phyloP scores from a whole-genome alignment of 2,329 filamentous ascomycete species.

The Lojkania enalia region DNA sequence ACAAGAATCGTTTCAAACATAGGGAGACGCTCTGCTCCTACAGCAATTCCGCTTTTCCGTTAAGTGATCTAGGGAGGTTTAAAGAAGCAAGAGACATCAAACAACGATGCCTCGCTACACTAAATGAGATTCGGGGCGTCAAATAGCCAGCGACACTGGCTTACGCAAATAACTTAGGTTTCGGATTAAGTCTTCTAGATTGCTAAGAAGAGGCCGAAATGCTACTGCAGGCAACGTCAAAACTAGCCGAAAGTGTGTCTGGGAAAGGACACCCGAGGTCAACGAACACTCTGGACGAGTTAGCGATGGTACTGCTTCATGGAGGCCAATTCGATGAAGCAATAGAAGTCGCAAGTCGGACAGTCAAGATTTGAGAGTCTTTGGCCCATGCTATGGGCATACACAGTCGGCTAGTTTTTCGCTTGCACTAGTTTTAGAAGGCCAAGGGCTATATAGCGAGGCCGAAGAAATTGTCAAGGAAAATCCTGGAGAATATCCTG shows the following conservation, averaged over 20 bases:
- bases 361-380: background rate
- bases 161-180: background rate
- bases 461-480: too few relatives aligned
- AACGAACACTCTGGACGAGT: background rate
- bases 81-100: background rate
- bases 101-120: background rate
- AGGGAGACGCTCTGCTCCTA: background rate
- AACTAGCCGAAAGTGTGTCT: background rate
- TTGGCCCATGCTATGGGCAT: background rate
- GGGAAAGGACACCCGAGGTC: background rate
- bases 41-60: background rate
- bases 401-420: too few relatives aligned
- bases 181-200: background rate
- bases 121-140: background rate
- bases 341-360: background rate
- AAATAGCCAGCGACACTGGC: background rate
- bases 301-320: background rate
- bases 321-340: background rate
- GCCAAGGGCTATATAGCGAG: too few relatives aligned
- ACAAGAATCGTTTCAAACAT: background rate
- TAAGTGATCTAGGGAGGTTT: background rate
- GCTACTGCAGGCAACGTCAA: background rate
- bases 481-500: background rate
- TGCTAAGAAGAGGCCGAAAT: background rate
- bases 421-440: too few relatives aligned